Evolutionary conservation across 2,329 filamentous ascomycete genomes (phyloP), one percentile per base, ranked within the genome.

Genomic region (Alternaria gaisen): DNA sequence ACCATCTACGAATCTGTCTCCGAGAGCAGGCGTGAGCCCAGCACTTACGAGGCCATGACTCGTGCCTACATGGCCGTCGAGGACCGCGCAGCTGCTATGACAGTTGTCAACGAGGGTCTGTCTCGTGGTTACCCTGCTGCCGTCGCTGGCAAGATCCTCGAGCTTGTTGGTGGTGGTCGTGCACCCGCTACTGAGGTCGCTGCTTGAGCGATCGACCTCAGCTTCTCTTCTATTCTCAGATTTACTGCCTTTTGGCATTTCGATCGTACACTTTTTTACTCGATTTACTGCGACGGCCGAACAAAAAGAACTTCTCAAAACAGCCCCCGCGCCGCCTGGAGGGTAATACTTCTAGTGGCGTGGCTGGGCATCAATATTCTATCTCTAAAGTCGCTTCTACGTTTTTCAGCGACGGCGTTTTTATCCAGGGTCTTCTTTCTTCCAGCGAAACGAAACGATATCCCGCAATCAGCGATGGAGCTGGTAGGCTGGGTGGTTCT

Each of bases 31-130:
- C 90, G 95, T 58, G 95, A 99, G 83, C 95, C 95, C 4, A 97
- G 93, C 83, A 99, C 95, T 5, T 99, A 99, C 79, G 95, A 99
- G 82, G 94, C 94, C 41, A 99, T 99, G 95, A 97, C 94, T 5
- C 87, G 95, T 46, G 95, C 95, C 1, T 97, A 90, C 80, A 87
- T 99, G 56, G 89, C 93, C 11, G 90, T 91, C 4, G 92, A 96
- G 75, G 88, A 96, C 76, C 89, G 92, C 34, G 86, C 89, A 50
- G 85, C 87, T 59, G 95, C 95, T 40, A 89, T 93, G 81, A 81
- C 75, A 11, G 90, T 97, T 14, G 94, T 97, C 24, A 86, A 90
- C 56, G 95, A 99, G 84, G 97, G 97, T 87, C 84, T 97, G 36
- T 89, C 88, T 47, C 88, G 95, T 58, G 94, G 94, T 40, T 99